These are phyloP conservation scores for Mucuna pruriens DNA, from an alignment of 306 rosid species.

Conservation along the genomic window DNA sequence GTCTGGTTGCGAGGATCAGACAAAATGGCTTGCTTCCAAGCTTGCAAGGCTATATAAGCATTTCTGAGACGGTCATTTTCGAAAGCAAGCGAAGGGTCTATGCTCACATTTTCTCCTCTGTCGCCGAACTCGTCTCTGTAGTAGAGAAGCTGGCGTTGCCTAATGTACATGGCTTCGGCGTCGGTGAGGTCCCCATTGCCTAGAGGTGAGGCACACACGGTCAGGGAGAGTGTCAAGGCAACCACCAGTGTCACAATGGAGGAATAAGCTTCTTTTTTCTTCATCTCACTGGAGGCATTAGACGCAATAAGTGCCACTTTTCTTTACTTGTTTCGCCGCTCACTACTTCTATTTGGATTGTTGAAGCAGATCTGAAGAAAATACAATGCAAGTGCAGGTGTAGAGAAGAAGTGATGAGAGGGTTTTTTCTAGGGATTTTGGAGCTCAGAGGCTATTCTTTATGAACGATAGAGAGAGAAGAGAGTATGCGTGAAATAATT, in stretches of 20 bases:
- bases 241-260: conserved; percentile 25
- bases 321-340: neutral
- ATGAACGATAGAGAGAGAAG: conserved; percentile 12
- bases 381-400: too few species aligned
- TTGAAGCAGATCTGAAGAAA: conserved; percentile 51
- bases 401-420: neutral
- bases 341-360: neutral
- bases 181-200: conserved; percentile 57
- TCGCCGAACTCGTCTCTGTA: conserved; percentile 84
- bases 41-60: conserved; percentile 71
- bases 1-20: conserved; percentile 67
- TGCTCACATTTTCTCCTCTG: conserved; percentile 63
- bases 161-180: conserved; percentile 56
- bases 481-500: conserved; percentile 48
- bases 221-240: conserved; percentile 10
- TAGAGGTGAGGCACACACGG: neutral
- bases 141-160: conserved; percentile 75
- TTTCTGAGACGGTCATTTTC: conserved; percentile 51
- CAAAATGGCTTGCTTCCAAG: conserved; percentile 71
- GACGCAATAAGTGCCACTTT: conserved; percentile 51
- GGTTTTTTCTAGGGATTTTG: conserved; percentile 63
- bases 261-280: conserved; percentile 55
- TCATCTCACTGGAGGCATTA: conserved; percentile 79
- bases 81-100: conserved; percentile 51
- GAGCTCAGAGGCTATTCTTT: conserved; percentile 34